Conservation (phyloP, 805 yeast genomes). For the Pichia occidentalis region DNA sequence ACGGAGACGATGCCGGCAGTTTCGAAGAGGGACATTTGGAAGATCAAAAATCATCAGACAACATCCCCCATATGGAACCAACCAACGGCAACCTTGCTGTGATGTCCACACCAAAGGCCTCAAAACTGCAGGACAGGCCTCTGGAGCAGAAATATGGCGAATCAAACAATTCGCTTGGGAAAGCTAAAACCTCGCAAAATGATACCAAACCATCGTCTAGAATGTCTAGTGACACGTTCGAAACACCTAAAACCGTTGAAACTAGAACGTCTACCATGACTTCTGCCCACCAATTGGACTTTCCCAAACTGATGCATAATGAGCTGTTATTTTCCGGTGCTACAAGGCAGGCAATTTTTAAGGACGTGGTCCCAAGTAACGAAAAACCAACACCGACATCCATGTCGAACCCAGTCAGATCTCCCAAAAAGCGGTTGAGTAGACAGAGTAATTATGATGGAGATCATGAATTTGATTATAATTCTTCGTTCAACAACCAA, state of each 20-base stretch:
- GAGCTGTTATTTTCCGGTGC: not conserved
- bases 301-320: not conserved
- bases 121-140: not conserved
- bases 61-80: conserved; percentile 1
- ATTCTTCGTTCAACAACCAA: not conserved
- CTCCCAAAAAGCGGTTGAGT: conserved; percentile 4
- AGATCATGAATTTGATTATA: conserved; percentile 2
- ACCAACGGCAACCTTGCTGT: not conserved
- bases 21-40: too few relatives aligned
- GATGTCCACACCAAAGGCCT: conserved; percentile 8
- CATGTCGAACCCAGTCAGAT: not conserved
- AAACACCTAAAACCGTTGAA: conserved; percentile 10
- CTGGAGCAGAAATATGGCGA: not conserved
- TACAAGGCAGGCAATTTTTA: not conserved
- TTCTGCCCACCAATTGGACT: conserved; percentile 1
- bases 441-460: conserved; percentile 7
- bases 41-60: conserved; percentile 3
- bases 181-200: not conserved
- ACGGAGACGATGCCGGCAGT: not conserved
- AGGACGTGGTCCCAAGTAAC: not conserved
- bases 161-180: not conserved
- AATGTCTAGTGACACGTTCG: conserved; percentile 11
- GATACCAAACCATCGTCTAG: conserved; percentile 13
- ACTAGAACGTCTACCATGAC: conserved; percentile 12
- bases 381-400: too few relatives aligned